Conservation (phyloP, 1,139 yeast species). For the Zygosaccharomyces pseudobailii region DNA sequence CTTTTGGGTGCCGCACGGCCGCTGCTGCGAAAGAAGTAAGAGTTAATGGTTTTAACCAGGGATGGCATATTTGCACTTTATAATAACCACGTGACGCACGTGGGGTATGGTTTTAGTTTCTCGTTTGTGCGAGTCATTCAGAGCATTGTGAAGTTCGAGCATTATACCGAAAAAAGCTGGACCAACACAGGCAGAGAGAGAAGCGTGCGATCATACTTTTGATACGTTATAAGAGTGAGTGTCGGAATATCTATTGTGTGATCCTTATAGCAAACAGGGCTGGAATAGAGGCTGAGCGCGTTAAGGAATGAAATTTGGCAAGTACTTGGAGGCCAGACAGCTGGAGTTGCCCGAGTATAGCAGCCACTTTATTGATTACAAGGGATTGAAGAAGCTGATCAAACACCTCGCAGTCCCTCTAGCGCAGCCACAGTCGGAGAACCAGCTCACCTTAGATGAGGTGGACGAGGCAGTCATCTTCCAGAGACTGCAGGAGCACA, state of each 20-base stretch:
- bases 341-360: slow-evolving; percentile 92
- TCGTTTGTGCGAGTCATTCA: background rate
- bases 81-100: slow-evolving; percentile 1
- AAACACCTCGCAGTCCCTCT: slow-evolving; percentile 57
- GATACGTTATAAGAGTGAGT: background rate
- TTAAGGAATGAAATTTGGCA: slow-evolving; percentile 75
- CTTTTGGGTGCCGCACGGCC: background rate
- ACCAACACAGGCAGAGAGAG: background rate
- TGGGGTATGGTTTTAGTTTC: background rate
- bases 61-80: background rate
- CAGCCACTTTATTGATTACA: slow-evolving; percentile 89
- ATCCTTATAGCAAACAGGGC: too few relatives aligned
- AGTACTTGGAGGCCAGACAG: slow-evolving; percentile 89
- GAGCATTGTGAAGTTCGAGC: background rate
- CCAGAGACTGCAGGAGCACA: slow-evolving; percentile 75
- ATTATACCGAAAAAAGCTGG: background rate
- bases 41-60: background rate
- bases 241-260: background rate
- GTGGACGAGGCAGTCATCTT: slow-evolving; percentile 37
- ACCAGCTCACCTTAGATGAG: slow-evolving; percentile 22
- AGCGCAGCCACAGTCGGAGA: slow-evolving; percentile 14
- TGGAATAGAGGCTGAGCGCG: background rate
- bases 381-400: slow-evolving; percentile 72
- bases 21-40: background rate
- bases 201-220: background rate